These are phyloP conservation scores for Penicillium sp. DNA, from an alignment of 2,329 filamentous ascomycete species.

Conservation along the genomic window DNA sequence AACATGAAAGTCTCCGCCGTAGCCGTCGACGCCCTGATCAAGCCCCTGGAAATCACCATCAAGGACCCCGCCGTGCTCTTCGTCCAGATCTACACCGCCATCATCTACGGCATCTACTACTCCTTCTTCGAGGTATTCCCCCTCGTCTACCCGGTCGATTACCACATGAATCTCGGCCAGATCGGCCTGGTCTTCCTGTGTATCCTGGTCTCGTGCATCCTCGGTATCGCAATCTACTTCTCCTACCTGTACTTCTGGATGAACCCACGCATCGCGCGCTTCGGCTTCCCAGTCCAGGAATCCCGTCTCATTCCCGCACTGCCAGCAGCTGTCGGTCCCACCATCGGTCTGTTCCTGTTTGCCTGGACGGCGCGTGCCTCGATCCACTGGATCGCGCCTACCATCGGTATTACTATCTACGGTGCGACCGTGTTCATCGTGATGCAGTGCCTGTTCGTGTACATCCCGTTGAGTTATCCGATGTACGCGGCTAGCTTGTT, in stretches of 20 bases:
- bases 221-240: conserved; percentile 55
- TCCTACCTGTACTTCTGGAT: conserved; percentile 57
- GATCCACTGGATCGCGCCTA: conserved; percentile 41
- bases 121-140: conserved; percentile 69
- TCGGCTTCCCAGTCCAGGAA: conserved; percentile 57
- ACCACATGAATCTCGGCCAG: conserved; percentile 61
- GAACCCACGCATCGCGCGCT: conserved; percentile 53
- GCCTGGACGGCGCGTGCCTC: conserved; percentile 29
- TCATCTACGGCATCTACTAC: conserved; percentile 57
- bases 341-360: conserved; percentile 62
- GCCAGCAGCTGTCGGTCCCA: conserved; percentile 54
- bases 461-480: conserved; percentile 40
- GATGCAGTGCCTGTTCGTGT: conserved; percentile 48
- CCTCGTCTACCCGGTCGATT: conserved; percentile 61
- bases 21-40: conserved; percentile 27
- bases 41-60: conserved; percentile 62
- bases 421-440: conserved; percentile 40
- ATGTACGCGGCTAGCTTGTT: conserved; percentile 39
- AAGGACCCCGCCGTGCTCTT: conserved; percentile 66
- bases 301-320: conserved; percentile 58
- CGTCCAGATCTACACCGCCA: conserved; percentile 63
- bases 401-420: conserved; percentile 47
- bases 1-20: conserved; percentile 22
- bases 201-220: conserved; percentile 59
- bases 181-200: conserved; percentile 64